These are phyloP conservation scores for Hydrangea macrophylla DNA, from an alignment of 148 eudicot genomes.

Conservation along the genomic window DNA sequence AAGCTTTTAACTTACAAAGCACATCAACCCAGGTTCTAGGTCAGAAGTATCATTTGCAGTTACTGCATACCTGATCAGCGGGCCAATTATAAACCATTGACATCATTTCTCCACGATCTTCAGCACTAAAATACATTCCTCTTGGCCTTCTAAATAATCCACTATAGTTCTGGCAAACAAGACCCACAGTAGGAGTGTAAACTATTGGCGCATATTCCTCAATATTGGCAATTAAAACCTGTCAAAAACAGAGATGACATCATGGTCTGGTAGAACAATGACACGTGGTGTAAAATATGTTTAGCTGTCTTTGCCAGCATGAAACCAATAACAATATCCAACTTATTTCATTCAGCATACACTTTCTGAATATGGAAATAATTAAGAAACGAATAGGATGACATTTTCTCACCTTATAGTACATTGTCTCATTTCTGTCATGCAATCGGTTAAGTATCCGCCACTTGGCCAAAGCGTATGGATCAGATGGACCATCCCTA, in stretches of 20 bases:
- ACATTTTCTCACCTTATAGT: constrained; percentile 61
- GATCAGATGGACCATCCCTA: constrained; percentile 95
- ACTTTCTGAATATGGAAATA: background rate
- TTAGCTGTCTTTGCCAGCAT: background rate
- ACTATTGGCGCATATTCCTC: constrained; percentile 98
- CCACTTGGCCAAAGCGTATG: constrained; percentile 92
- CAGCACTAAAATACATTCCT: constrained; percentile 95
- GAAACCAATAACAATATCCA: background rate
- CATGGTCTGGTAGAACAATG: background rate
- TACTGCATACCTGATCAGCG: constrained; percentile 70
- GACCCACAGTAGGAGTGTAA: constrained; percentile 97
- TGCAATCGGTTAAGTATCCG: constrained; percentile 93
- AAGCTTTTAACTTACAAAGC: background rate
- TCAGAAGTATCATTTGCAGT: background rate
- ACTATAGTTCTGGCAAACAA: constrained; percentile 92
- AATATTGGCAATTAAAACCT: constrained; percentile 87
- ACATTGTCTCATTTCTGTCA: constrained; percentile 98
- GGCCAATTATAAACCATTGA: constrained; percentile 99
- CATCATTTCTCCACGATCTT: constrained; percentile 99
- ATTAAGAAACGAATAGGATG: background rate
- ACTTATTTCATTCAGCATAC: background rate
- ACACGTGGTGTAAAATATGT: background rate
- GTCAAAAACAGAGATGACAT: constrained; percentile 14
- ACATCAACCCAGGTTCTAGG: background rate
- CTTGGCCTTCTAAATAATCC: constrained; percentile 96